Evolutionary conservation across 345 rosid species (phyloP), one percentile per base, ranked within the genome.

Genomic region (Gossypium longicalyx): DNA sequence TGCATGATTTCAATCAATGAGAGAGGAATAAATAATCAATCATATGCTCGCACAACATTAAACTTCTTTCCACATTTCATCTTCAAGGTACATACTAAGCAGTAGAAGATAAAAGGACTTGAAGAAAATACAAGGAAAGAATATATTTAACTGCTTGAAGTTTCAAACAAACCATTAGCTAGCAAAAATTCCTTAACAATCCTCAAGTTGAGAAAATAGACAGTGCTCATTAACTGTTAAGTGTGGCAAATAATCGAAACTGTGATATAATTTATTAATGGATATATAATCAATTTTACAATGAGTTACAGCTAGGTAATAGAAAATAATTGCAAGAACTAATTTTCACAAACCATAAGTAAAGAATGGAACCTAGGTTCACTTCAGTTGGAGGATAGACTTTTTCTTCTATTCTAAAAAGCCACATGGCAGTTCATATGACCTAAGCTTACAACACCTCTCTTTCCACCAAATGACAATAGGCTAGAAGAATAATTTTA

Each of bases 1-100:
- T 93, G 87, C 29, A 74, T 63, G 56, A 84, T 25, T 62, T 41
- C 59, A 9, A 74, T 4, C 10, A 65, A 23, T 49, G 16, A 48
- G 23, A 71, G 48, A 67, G 22, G 34, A 27, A 72, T 25, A 22
- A 49, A 49, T 59, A 10, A 48, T 23, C 68, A 16, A 38, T 23
- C 7, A 45, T 22, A 44, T 13, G 38, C 17, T 16, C 22, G 53
- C 63, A 67, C 29, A 60, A 63, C 41, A 43, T 12, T 12, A 12
- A 13, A 38, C 71, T 45, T 74, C 69, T 65, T 69, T 58, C 49
- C 16, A 38, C 53, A 70, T 19, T 12, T 22, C 34, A 45, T 20
- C n/a, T 67, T 45, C 71, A 67, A 6, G 12, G 6, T 20, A 48
- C 56, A 47, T 47, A 9, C 22, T 45, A 12, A 22, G 23, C 38